Percentiles rank a stretch among this genome's conserved stretches.
Conservation (phyloP, 441 rosid genomes). For the Adansonia madagascariensis region DNA sequence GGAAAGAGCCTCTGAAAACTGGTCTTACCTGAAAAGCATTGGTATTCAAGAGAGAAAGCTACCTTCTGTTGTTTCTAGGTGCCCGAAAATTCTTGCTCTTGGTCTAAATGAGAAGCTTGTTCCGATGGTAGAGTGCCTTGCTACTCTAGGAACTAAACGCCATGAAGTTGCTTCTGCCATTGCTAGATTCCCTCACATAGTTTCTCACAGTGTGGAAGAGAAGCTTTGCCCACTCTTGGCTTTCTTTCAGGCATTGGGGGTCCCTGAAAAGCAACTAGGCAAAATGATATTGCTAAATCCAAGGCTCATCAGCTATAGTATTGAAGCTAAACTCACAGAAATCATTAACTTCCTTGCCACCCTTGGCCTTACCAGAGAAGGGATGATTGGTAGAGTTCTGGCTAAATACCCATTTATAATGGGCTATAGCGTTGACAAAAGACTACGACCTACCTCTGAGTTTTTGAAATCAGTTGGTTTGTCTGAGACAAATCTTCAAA, state of each 20-base stretch:
- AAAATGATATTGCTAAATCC: slow-evolving; percentile 83
- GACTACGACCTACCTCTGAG: slow-evolving; percentile 78
- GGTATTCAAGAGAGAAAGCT: slow-evolving; percentile 92
- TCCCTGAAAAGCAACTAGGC: slow-evolving; percentile 85
- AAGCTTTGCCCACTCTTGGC: slow-evolving; percentile 97
- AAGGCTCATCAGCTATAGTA: slow-evolving; percentile 89
- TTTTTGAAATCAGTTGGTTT: slow-evolving; percentile 72
- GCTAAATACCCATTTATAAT: slow-evolving; percentile 78
- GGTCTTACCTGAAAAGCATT: slow-evolving; percentile 70
- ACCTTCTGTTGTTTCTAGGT: slow-evolving; percentile 68
- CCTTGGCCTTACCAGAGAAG: slow-evolving; percentile 71
- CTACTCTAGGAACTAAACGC: slow-evolving; percentile 65
- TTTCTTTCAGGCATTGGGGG: slow-evolving; percentile 83
- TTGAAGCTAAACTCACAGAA: slow-evolving; percentile 66
- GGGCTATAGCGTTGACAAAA: slow-evolving; percentile 84
- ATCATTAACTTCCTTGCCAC: slow-evolving; percentile 69
- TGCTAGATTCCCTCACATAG: slow-evolving; percentile 78
- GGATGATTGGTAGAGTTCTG: slow-evolving; percentile 76
- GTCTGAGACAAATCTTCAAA: slow-evolving; percentile 54
- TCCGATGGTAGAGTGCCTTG: slow-evolving; percentile 87
- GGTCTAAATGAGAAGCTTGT: slow-evolving; percentile 72
- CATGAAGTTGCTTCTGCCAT: slow-evolving; percentile 79
- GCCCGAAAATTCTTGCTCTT: slow-evolving; percentile 85
- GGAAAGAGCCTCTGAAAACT: slow-evolving; percentile 79
- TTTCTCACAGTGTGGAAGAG: slow-evolving; percentile 89